Evolutionary conservation across 805 yeast species (phyloP).

Genomic region (Metschnikowia picachoensis): DNA sequence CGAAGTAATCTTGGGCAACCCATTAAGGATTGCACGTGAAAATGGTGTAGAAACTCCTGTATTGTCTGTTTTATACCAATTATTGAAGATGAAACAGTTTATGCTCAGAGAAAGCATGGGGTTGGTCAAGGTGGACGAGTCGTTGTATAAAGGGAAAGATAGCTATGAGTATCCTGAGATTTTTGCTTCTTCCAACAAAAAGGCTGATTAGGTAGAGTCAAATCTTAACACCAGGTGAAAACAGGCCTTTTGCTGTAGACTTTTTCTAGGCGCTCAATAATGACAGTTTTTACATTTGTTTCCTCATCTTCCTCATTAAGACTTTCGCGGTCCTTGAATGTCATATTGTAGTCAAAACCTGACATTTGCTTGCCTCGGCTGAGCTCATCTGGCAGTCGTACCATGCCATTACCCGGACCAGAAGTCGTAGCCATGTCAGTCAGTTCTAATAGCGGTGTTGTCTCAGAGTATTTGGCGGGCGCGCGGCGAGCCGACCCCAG

Average conservation of each 20-base stretch:
- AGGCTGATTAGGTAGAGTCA: background rate
- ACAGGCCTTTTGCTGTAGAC: slow-evolving; percentile 57
- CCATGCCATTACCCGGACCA: background rate
- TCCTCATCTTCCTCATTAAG: background rate
- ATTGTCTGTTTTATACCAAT: slow-evolving; percentile 51
- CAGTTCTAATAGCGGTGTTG: slow-evolving; percentile 3
- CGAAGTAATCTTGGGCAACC: slow-evolving; percentile 68
- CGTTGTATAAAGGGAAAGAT: slow-evolving; percentile 11
- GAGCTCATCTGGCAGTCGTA: background rate
- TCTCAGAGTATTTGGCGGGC: background rate
- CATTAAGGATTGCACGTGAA: slow-evolving; percentile 34
- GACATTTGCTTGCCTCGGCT: slow-evolving; percentile 13
- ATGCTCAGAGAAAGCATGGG: slow-evolving; percentile 57
- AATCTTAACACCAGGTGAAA: slow-evolving; percentile 54
- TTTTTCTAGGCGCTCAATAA: slow-evolving; percentile 57
- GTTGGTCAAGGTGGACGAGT: slow-evolving; percentile 12
- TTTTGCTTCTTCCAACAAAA: slow-evolving; percentile 9
- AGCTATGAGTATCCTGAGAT: slow-evolving; percentile 18
- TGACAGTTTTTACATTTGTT: slow-evolving; percentile 41
- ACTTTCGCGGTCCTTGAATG: slow-evolving; percentile 5
- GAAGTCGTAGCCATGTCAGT: background rate
- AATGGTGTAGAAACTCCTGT: slow-evolving; percentile 46
- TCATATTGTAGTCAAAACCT: slow-evolving; percentile 23
- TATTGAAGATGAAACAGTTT: slow-evolving; percentile 60
- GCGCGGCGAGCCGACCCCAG: background rate